Percentiles rank a stretch among this genome's conserved stretches.
phyloP scores from a whole-genome alignment of 495 filamentous ascomycete genomes.

The Lepraria neglecta region DNA sequence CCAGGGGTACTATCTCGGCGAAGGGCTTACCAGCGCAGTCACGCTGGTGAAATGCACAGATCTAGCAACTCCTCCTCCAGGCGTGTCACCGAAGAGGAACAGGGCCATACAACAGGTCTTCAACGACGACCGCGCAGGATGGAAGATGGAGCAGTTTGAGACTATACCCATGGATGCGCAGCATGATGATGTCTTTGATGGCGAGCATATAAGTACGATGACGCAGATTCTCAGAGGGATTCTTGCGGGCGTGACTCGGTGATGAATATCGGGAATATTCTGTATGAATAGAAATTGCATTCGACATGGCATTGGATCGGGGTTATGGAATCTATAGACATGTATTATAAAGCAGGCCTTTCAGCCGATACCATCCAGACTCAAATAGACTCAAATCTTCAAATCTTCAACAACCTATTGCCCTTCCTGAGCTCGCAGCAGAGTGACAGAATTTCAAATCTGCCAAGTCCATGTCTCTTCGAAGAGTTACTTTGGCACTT shows the following conservation, averaged over 20 bases:
- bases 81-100: conserved; percentile 14
- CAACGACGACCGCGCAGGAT: conserved; percentile 19
- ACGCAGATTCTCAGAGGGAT: conserved; percentile 15
- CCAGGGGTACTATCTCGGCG: conserved; percentile 7
- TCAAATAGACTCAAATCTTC: no score
- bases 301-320: no score
- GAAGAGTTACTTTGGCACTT: no score
- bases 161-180: conserved; percentile 15
- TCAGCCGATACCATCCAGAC: no score
- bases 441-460: no score
- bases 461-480: no score
- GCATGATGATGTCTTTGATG: conserved; percentile 23
- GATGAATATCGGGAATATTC: no score
- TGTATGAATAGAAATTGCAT: no score
- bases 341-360: no score
- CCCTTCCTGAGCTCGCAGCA: no score
- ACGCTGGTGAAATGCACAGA: conserved; percentile 24
- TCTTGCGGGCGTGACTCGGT: conserved; percentile 3
- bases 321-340: no score
- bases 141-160: conserved; percentile 18
- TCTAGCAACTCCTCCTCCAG: conserved; percentile 11
- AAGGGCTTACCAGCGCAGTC: conserved; percentile 8
- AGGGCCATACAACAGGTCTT: conserved; percentile 12
- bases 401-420: no score
- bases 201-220: conserved; percentile 8